Evolutionary conservation across 805 yeast genomes (phyloP), one percentile per base, ranked within the genome.

Genomic region (Debaryomyces hansenii): DNA sequence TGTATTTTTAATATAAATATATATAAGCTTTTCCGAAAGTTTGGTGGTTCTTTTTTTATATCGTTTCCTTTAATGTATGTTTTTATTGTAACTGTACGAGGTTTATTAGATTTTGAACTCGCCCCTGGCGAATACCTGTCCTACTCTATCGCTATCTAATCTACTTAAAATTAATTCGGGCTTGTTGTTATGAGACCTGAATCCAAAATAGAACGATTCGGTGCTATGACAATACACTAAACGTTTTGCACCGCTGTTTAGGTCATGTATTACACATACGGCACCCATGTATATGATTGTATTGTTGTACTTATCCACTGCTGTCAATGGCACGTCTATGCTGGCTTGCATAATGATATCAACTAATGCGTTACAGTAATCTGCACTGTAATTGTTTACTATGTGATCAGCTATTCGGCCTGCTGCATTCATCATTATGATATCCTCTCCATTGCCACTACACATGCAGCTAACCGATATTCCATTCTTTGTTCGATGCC

Each of bases 381-480:
- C 55, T 24, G 49, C 50, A 5, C 50, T 55, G 7, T 50, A 32
- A 10, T 55, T 18, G 6, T 46, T 54, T 2, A 58, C 56, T 4
- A 66, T 37, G 10, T 45, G 46, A 31, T 69, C 53, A 3, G 79
- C 75, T 16, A 80, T 55, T 42, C 69, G 72, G 21, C 24, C 14
- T n/a, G 42, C 16, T 15, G 20, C 15, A 9, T 5, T 6, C 68
- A 71, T 63, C 42, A 60, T 59, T 4, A 78, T 63, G 31, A 80
- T 79, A 46, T 78, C 80, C 51, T 80, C 85, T 2, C 85, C 85
- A 54, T 76, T 78, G 3, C 85, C 85, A 33, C 81, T 74, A 57
- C 83, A 76, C 62, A 58, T 56, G 38, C 70, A 63, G 32, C 64
- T 53, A 1, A 74, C 53, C n/a, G 61, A 62, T 31, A 47, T 41